phyloP scores from a whole-genome alignment of 2,329 filamentous ascomycete genomes.

The Phialemoniopsis sp. region DNA sequence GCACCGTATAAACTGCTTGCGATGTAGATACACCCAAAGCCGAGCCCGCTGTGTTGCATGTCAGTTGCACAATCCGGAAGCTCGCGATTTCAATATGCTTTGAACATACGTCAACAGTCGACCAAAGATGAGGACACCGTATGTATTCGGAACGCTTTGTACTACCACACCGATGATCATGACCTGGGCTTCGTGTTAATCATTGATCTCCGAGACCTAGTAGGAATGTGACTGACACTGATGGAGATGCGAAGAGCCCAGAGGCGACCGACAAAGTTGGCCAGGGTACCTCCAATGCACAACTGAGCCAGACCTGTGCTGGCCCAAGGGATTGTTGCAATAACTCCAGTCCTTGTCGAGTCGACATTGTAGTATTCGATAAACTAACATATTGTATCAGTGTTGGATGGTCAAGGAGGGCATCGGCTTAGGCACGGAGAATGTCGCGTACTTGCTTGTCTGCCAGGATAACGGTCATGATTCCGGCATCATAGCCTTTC shows the following conservation, averaged over 20 bases:
- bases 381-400: constrained; percentile 14
- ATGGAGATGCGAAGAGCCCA: constrained; percentile 35
- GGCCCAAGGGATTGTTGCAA: constrained; percentile 36
- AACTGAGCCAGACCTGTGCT: constrained; percentile 30
- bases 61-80: constrained; percentile 2
- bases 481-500: constrained; percentile 33
- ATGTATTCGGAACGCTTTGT: constrained; percentile 34
- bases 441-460: constrained; percentile 21
- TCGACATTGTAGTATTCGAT: constrained; percentile 31
- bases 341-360: constrained; percentile 24
- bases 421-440: background rate
- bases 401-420: background rate
- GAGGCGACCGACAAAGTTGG: constrained; percentile 27
- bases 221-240: background rate
- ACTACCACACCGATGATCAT: constrained; percentile 35
- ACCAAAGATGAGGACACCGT: constrained; percentile 31
- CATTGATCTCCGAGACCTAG: background rate
- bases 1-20: constrained; percentile 30
- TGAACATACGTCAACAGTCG: constrained; percentile 25
- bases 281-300: constrained; percentile 30
- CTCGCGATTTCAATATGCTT: no score
- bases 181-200: constrained; percentile 5
- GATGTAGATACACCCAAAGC: constrained; percentile 35
- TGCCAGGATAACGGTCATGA: constrained; percentile 37
- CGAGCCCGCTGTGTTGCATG: constrained; percentile 23